Percentiles rank a stretch among this genome's conserved stretches.
Evolutionary conservation across 2,329 filamentous ascomycete species (phyloP).

Genomic region (Trichophyton mentagrophytes): DNA sequence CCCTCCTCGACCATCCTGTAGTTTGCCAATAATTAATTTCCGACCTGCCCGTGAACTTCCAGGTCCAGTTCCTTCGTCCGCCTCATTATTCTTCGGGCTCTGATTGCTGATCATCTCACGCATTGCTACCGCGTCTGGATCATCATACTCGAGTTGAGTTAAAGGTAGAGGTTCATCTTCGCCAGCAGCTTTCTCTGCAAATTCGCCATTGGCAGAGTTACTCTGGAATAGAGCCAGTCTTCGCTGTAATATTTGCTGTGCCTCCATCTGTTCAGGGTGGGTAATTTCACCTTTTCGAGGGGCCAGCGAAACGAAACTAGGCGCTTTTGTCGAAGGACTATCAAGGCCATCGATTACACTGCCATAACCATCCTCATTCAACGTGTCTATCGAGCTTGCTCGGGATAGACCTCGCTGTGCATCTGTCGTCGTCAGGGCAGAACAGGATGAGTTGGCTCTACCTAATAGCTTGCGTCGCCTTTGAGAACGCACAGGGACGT

Average conservation of each 20-base stretch:
- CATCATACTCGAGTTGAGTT: slow-evolving; percentile 39
- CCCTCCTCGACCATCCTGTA: slow-evolving; percentile 26
- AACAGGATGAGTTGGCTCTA: slow-evolving; percentile 30
- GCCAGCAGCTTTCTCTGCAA: slow-evolving; percentile 16
- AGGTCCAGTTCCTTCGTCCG: neutral
- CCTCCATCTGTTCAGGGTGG: slow-evolving; percentile 7
- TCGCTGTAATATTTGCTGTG: slow-evolving; percentile 10
- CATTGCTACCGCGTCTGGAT: slow-evolving; percentile 41
- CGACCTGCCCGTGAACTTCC: neutral
- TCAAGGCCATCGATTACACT: slow-evolving; percentile 23
- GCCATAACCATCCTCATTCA: slow-evolving; percentile 34
- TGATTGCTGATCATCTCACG: slow-evolving; percentile 42
- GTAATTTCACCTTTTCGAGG: slow-evolving; percentile 12
- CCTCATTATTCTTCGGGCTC: slow-evolving; percentile 31
- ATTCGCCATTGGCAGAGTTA: slow-evolving; percentile 15
- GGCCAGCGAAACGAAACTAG: slow-evolving; percentile 23
- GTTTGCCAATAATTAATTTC: slow-evolving; percentile 18
- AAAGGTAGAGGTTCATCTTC: slow-evolving; percentile 29
- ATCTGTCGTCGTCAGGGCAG: slow-evolving; percentile 16
- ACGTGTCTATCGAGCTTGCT: slow-evolving; percentile 39
- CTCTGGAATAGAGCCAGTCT: slow-evolving; percentile 12
- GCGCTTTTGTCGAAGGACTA: slow-evolving; percentile 15
- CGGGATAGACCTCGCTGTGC: slow-evolving; percentile 23
- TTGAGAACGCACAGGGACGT: slow-evolving; percentile 15
- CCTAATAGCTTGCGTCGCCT: slow-evolving; percentile 30